Base-by-base conservation (phyloP, 306 rosid species). In the Corylus americana region DNA sequence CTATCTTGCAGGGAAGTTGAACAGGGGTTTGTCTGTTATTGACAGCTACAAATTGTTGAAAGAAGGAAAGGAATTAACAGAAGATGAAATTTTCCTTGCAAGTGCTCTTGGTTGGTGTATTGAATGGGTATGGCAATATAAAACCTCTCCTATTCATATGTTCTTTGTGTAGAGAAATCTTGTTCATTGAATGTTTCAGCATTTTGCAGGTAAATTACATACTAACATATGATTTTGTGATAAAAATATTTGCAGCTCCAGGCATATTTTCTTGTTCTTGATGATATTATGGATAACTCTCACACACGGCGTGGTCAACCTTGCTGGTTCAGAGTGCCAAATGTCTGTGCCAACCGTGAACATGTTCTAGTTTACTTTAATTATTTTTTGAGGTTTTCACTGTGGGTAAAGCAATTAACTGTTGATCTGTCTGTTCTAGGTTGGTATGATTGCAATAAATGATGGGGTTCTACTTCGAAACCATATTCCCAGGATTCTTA, bases 371-470 rank as follows among this genome's bases (percentile, higher is more conserved):
- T 61, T 9, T 68, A 20, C 45, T 53, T 25, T 10, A 47, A 11
- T 71, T 66, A 64, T 57, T 9, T 54, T 77, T 61, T 81, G 27
- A 25, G 73, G 75, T 39, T 62, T 72, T 71, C 55, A 18, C 77
- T 55, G 67, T 73, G 50, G 77, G 47, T 50, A 11, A 76, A 48
- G 76, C 68, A 53, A 63, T 66, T 35, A 35, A 74, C 53, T 47
- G 70, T 8, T 8, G 48, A 77, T 62, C 31, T 79, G 57, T 77
- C 12, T 62, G 78, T 69, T 74, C 61, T 66, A 95, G 99, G 89
- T 95, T 73, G 99, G 97, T 78, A n/a, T 95, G 87, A 90, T 95
- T 80, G 99, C 99, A 7, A 85, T 50, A 31, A 95, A 93, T 78
- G 99, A 95, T 82, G 99, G 98, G 81, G 54, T 89, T 81, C 29